These are phyloP conservation scores for Thielaviopsis ethacetica DNA, from an alignment of 2,329 filamentous ascomycete species.

Conservation along the genomic window DNA sequence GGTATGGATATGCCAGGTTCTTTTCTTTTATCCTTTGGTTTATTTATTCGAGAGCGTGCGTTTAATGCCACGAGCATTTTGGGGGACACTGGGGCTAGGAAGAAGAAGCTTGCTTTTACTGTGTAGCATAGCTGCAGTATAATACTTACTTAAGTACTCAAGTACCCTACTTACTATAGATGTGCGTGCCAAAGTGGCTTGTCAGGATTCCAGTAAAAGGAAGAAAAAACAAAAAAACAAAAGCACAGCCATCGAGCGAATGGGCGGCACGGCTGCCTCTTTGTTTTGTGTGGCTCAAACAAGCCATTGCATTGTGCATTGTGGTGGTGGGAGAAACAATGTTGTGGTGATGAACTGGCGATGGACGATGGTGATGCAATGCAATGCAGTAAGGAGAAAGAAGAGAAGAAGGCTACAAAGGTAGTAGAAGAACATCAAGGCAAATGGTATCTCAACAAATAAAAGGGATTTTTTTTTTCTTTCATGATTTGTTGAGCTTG, in stretches of 20 bases:
- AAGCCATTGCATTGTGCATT: neutral
- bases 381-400: neutral
- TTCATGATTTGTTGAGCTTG: too few relatives aligned
- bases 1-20: too few relatives aligned
- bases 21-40: neutral
- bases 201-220: neutral
- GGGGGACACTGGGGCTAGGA: too few relatives aligned
- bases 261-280: neutral
- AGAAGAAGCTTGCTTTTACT: too few relatives aligned
- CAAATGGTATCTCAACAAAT: too few relatives aligned
- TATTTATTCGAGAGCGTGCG: too few relatives aligned
- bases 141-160: too few relatives aligned
- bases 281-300: neutral
- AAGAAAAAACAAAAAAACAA: neutral
- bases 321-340: neutral
- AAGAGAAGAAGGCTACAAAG: neutral
- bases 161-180: too few relatives aligned
- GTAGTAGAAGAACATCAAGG: too few relatives aligned
- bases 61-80: neutral
- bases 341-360: neutral
- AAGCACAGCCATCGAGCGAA: neutral
- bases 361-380: neutral
- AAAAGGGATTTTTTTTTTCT: too few relatives aligned
- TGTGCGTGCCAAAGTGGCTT: too few relatives aligned
- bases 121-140: too few relatives aligned